Percentiles rank a stretch among this genome's conserved stretches.
Evolutionary conservation across 495 filamentous ascomycete species (phyloP).

Genomic region (Hyaloscypha bicolor): DNA sequence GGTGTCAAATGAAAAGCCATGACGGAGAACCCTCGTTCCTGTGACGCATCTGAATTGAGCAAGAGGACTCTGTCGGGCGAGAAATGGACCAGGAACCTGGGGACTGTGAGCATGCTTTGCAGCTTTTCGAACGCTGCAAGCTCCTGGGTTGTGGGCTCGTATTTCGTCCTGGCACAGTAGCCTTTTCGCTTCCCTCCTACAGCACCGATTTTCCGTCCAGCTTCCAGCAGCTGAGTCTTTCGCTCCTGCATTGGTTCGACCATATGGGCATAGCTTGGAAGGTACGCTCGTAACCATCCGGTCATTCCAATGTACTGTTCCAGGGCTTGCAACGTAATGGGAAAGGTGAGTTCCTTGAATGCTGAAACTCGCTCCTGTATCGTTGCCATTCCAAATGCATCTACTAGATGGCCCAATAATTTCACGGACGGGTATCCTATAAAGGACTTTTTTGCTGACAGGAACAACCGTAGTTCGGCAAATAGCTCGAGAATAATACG

Average conservation of each 20-base stretch:
- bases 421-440: background rate
- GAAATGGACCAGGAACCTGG: background rate
- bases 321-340: background rate
- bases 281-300: background rate
- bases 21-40: background rate
- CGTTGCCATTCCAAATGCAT: background rate
- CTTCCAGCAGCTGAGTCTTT: background rate
- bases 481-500: too few relatives aligned
- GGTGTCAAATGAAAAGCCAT: background rate
- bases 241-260: constrained; percentile 2
- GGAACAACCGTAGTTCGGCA: too few relatives aligned
- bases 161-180: background rate
- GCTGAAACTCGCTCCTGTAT: background rate
- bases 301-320: constrained; percentile 7
- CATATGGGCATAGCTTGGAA: background rate
- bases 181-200: background rate
- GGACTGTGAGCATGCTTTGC: background rate
- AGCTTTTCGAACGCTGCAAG: background rate
- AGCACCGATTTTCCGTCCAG: too few relatives aligned
- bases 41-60: background rate
- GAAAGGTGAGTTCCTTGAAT: background rate
- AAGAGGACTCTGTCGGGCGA: background rate
- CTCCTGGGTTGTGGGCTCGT: background rate
- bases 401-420: background rate
- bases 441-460: background rate